Evolutionary conservation across 371 early-diverging fungal genomes (phyloP), one percentile per base, ranked within the genome.

Genomic region (Lichtheimia hyalospora): DNA sequence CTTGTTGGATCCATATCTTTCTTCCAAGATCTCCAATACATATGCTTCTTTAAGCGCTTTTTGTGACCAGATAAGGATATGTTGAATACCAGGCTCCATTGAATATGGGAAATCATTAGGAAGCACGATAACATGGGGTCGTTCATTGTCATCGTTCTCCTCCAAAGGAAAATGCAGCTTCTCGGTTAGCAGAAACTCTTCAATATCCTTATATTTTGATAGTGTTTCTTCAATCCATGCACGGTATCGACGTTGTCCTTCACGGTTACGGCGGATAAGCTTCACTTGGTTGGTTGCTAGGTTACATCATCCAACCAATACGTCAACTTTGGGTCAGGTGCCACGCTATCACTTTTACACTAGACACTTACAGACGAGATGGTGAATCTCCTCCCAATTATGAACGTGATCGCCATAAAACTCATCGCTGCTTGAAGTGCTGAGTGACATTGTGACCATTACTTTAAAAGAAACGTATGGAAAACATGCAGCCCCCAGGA

Each of bases 71-170:
- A 87, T 63, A 34, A 87, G 66, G 16, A 72, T 61, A 53, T 87
- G 87, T 14, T 54, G 21, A 34, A 78, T 78, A 41, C 75, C 71
- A 24, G 70, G 71, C 14, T 73, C 79, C 5, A 81, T 67, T 12
- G 85, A 81, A 56, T 87, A 87, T 18, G 86, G 86, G 61, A 81
- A 87, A 64, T 87, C 87, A 66, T 87, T 87, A 7, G 74, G 77
- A 7, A 85, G 66, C 44, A 85, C 58, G 52, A 83, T 67, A 25
- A 68, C 64, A 44, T 63, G 43, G 15, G 67, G 65, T 7, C 64
- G 59, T 5, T 49, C 25, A 13, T n/a, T n/a, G n/a, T 16, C 20
- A 27, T 44, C 60, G 18, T 55, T 49, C 21, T 51, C 58, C 0
- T 49, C 51, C 13, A 64, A 42, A 23, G 81, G 77, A 48, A 60